These are phyloP conservation scores for Calonectria hongkongensis DNA, from an alignment of 2,329 filamentous ascomycete species.

Conservation along the genomic window DNA sequence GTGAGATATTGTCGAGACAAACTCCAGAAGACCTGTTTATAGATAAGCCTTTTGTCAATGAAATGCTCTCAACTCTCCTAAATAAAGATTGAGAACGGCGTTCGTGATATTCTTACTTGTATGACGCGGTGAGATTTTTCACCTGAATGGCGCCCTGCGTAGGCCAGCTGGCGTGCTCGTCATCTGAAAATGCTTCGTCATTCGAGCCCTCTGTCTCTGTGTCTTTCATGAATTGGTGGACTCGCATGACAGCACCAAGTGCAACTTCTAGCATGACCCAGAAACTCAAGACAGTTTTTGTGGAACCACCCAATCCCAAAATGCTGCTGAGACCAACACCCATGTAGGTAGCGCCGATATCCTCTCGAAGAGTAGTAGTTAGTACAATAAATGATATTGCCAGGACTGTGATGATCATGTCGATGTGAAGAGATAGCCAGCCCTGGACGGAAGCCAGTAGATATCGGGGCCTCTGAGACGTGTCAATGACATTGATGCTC, in stretches of 20 bases:
- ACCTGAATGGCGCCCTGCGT: constrained; percentile 52
- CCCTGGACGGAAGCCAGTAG: constrained; percentile 70
- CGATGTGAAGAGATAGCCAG: constrained; percentile 70
- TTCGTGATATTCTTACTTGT: constrained; percentile 42
- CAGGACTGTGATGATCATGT: constrained; percentile 60
- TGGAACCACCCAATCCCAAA: constrained; percentile 51
- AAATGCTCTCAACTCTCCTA: background rate
- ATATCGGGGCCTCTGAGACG: constrained; percentile 71
- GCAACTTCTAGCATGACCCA: constrained; percentile 60
- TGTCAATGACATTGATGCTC: constrained; percentile 65
- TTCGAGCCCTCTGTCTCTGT: constrained; percentile 45
- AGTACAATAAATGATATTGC: constrained; percentile 57
- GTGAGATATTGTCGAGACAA: constrained; percentile 49
- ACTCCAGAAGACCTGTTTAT: constrained; percentile 23
- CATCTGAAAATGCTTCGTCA: background rate
- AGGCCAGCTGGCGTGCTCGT: constrained; percentile 51
- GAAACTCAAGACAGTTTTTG: constrained; percentile 51
- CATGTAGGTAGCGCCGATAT: constrained; percentile 46
- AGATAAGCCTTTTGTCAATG: background rate
- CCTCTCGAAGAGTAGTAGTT: constrained; percentile 55
- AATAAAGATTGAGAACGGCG: background rate
- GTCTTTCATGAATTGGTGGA: constrained; percentile 51
- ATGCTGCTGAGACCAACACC: constrained; percentile 53
- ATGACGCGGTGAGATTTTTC: constrained; percentile 53
- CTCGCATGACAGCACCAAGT: constrained; percentile 52